Percentiles rank a stretch among this genome's conserved stretches.
Evolutionary conservation across 495 filamentous ascomycete genomes (phyloP).

Genomic region (Penicillium nucicola): DNA sequence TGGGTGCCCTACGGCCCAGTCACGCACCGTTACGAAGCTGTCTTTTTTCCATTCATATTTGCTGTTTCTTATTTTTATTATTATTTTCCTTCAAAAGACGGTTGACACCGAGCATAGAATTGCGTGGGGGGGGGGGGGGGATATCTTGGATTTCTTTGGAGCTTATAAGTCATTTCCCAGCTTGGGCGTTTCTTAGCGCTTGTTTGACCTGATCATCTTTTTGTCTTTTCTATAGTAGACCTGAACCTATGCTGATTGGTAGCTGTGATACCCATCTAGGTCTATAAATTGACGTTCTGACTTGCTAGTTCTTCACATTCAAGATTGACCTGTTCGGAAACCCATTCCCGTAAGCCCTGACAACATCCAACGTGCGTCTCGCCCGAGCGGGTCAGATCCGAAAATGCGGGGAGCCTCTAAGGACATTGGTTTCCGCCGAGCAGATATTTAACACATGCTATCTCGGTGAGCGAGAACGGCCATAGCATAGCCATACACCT

Average conservation of each 20-base stretch:
- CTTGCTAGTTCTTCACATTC: background rate
- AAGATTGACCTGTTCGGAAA: slow-evolving; percentile 7
- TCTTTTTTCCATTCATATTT: slow-evolving; percentile 8
- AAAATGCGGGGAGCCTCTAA: slow-evolving; percentile 15
- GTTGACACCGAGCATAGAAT: slow-evolving; percentile 7
- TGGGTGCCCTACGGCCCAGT: background rate
- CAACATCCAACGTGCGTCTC: background rate
- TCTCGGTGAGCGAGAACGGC: no score
- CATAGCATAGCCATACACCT: no score
- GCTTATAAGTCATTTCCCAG: no score
- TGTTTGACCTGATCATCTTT: background rate
- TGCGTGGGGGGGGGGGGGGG: no score
- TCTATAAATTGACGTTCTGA: slow-evolving; percentile 14
- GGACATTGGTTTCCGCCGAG: slow-evolving; percentile 21
- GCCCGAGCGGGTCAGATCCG: slow-evolving; percentile 7
- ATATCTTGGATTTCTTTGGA: background rate
- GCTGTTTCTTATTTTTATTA: background rate
- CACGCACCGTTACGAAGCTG: slow-evolving; percentile 16
- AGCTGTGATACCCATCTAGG: slow-evolving; percentile 28
- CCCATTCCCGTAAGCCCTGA: slow-evolving; percentile 6
- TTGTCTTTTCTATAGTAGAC: slow-evolving; percentile 23
- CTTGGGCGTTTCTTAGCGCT: background rate
- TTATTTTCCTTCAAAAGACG: background rate
- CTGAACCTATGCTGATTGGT: slow-evolving; percentile 29
- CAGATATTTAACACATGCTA: slow-evolving; percentile 7